phyloP scores from a whole-genome alignment of 2,329 filamentous ascomycete species.

The Zalaria sp. region DNA sequence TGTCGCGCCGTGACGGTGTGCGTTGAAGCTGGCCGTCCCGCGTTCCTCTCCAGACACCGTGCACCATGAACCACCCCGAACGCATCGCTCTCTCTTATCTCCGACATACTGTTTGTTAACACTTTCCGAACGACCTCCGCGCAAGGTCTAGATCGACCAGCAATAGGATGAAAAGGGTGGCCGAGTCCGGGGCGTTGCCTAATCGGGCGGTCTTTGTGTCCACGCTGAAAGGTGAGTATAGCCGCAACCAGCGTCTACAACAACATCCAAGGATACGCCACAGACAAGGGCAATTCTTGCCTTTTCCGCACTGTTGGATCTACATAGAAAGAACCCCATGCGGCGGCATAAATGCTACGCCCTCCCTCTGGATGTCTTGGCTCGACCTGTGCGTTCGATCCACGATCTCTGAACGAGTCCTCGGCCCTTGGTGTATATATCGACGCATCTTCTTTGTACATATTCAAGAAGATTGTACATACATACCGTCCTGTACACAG shows the following conservation, averaged over 20 bases:
- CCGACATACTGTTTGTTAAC: no score
- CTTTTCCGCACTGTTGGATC: not conserved
- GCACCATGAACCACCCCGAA: no score
- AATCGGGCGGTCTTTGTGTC: conserved; percentile 7
- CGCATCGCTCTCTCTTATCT: no score
- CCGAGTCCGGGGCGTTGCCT: not conserved
- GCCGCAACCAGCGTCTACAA: conserved; percentile 7
- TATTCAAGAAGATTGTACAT: not conserved
- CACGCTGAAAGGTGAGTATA: conserved; percentile 2
- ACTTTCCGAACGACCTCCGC: not conserved
- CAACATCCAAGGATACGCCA: not conserved
- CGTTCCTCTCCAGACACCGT: no score
- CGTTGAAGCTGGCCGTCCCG: no score
- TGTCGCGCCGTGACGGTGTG: no score
- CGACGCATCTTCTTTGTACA: no score
- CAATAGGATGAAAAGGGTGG: not conserved
- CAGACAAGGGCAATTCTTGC: not conserved
- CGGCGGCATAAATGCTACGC: not conserved
- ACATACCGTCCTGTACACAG: not conserved
- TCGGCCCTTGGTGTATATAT: no score
- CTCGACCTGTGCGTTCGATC: no score
- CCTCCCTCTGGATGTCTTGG: no score
- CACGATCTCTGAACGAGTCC: no score
- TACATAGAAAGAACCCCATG: not conserved
- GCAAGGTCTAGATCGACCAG: conserved; percentile 1